Evolutionary conservation across 2,329 filamentous ascomycete species (phyloP).

Genomic region (Didymella sp.): DNA sequence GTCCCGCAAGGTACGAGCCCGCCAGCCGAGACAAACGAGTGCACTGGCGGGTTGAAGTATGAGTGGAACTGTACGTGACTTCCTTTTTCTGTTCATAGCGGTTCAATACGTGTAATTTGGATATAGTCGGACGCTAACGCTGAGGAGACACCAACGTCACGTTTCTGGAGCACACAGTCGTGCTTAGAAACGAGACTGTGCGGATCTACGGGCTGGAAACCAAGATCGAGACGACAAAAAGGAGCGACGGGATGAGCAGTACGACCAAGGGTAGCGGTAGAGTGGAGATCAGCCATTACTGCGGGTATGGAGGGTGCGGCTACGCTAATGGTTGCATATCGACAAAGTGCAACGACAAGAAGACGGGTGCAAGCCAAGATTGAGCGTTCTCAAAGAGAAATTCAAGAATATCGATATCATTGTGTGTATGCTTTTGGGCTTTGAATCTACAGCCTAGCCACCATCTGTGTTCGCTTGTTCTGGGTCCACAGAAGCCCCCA

Average conservation of each 20-base stretch:
- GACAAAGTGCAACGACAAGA: not conserved
- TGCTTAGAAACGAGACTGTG: not conserved
- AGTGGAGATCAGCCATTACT: not conserved
- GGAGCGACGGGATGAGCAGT: not conserved
- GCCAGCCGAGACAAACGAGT: slow-evolving; percentile 16
- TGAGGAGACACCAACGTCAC: not conserved
- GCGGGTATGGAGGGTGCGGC: not conserved
- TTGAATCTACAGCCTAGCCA: no score
- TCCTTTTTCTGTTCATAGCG: no score
- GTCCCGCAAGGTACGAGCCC: slow-evolving; percentile 20
- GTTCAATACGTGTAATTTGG: no score
- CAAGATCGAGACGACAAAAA: not conserved
- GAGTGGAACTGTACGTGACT: slow-evolving; percentile 20
- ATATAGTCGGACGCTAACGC: no score
- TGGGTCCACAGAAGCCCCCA: no score
- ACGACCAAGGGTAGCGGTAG: not conserved
- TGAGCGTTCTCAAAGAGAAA: no score
- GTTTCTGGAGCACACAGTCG: not conserved
- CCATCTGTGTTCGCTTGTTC: no score
- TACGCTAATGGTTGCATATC: not conserved
- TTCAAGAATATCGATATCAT: no score
- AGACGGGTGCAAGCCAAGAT: not conserved
- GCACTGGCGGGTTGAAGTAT: slow-evolving; percentile 13
- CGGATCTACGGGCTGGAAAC: not conserved
- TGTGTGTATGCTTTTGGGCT: no score